A percentile compares a stretch with the other conserved stretches of the same genome.
phyloP scores from a whole-genome alignment of 169 alveolate species.

The Babesia bovis region DNA sequence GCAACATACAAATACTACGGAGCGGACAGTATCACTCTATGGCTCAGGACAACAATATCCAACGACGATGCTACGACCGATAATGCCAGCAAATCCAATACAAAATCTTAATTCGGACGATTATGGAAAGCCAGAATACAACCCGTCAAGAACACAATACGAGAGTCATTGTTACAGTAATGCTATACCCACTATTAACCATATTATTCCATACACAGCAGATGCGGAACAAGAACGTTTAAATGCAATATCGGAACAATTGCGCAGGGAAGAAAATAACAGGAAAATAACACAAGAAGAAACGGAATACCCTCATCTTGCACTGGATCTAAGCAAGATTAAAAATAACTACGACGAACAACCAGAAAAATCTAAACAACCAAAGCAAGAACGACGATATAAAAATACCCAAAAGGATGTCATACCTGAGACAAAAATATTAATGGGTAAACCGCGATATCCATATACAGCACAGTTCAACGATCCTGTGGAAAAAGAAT shows the following conservation, averaged over 20 bases:
- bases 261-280: not conserved
- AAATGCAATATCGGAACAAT: not conserved
- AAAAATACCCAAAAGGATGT: not conserved
- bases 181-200: constrained; percentile 16
- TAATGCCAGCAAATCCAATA: not conserved
- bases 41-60: not conserved
- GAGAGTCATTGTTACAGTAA: not conserved
- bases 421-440: not conserved
- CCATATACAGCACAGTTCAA: constrained; percentile 52
- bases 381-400: not conserved
- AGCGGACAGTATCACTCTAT: not conserved
- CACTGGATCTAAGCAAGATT: constrained; percentile 20
- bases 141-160: not conserved
- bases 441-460: constrained; percentile 59
- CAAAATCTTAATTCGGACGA: not conserved
- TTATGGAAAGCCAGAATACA: not conserved
- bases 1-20: not conserved
- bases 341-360: not conserved
- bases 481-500: constrained; percentile 65
- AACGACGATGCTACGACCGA: constrained; percentile 1
- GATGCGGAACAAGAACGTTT: not conserved
- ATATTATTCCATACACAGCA: not conserved
- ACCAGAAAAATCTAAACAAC: not conserved
- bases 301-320: constrained; percentile 32
- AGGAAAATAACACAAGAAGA: not conserved